Percentiles rank a stretch among this genome's conserved stretches.
phyloP scores from a whole-genome alignment of 306 rosid species.

The Glycine latifolia region DNA sequence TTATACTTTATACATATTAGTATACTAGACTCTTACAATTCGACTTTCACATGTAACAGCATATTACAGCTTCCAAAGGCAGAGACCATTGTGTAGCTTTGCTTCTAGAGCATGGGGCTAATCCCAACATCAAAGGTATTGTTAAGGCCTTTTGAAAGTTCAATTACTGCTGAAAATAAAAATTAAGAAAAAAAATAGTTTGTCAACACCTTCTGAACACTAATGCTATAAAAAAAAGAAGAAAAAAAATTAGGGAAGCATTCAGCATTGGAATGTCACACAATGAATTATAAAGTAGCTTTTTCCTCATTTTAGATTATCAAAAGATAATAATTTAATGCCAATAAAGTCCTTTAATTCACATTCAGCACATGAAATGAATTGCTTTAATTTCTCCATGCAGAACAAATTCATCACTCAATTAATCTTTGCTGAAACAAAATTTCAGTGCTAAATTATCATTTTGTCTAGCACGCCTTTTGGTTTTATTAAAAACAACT shows the following conservation, averaged over 20 bases:
- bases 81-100: slow-evolving; percentile 54
- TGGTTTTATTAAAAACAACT: not conserved
- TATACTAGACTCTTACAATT: slow-evolving; percentile 4
- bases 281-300: not conserved
- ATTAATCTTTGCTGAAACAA: not conserved
- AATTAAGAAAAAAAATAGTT: too few species aligned
- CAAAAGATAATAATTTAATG: not conserved
- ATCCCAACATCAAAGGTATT: slow-evolving; percentile 69
- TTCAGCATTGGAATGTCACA: not conserved
- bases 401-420: not conserved
- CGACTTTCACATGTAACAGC: slow-evolving; percentile 53
- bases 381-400: slow-evolving; percentile 14
- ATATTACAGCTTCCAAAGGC: slow-evolving; percentile 73
- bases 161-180: not conserved
- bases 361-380: not conserved
- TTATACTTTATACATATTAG: not conserved
- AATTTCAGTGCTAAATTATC: not conserved
- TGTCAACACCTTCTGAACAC: not conserved
- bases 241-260: not conserved
- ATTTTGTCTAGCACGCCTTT: not conserved
- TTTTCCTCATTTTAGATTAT: not conserved
- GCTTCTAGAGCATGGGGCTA: slow-evolving; percentile 66
- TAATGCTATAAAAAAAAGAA: not conserved
- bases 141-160: not conserved
- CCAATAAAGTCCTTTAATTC: not conserved